A percentile compares a stretch with the other conserved stretches of the same genome.
Evolutionary conservation across 805 yeast species (phyloP).

Genomic region (Suhomyces tanzawaensis): DNA sequence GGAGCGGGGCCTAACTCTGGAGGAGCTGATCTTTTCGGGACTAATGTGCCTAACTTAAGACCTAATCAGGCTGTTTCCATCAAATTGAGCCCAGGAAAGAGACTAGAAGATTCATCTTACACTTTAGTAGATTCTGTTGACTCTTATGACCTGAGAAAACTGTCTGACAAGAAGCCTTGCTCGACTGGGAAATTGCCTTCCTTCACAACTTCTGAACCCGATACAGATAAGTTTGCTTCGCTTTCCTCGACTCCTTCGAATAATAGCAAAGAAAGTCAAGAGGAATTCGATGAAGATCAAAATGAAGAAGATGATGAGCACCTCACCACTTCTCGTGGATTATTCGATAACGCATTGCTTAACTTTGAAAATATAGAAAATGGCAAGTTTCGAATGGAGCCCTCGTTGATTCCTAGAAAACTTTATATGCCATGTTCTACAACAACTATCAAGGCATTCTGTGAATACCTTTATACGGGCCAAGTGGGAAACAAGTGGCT

Average conservation of each 20-base stretch:
- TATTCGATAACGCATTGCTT: constrained; percentile 23
- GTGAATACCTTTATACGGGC: constrained; percentile 76
- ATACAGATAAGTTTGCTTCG: constrained; percentile 6
- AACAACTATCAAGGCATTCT: constrained; percentile 58
- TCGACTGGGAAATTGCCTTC: neutral
- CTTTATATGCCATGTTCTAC: constrained; percentile 68
- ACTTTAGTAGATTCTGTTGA: neutral
- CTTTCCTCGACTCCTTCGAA: constrained; percentile 8
- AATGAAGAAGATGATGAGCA: neutral
- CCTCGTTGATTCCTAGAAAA: constrained; percentile 63
- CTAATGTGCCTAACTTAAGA: constrained; percentile 21
- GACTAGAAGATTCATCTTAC: neutral
- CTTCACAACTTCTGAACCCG: constrained; percentile 5
- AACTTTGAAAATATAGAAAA: constrained; percentile 33
- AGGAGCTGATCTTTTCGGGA: constrained; percentile 13
- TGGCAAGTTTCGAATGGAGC: constrained; percentile 46
- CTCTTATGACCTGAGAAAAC: neutral
- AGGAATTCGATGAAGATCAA: constrained; percentile 6
- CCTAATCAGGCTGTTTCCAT: constrained; percentile 3
- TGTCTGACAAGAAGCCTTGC: neutral
- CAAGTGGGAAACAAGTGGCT: constrained; percentile 76
- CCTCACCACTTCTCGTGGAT: constrained; percentile 1
- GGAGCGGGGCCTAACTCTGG: constrained; percentile 1
- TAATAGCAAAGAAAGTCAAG: constrained; percentile 8
- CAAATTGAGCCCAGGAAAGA: neutral